Conservation (phyloP, 2,329 filamentous ascomycete species). For the Microcyclospora tardicrescens region DNA sequence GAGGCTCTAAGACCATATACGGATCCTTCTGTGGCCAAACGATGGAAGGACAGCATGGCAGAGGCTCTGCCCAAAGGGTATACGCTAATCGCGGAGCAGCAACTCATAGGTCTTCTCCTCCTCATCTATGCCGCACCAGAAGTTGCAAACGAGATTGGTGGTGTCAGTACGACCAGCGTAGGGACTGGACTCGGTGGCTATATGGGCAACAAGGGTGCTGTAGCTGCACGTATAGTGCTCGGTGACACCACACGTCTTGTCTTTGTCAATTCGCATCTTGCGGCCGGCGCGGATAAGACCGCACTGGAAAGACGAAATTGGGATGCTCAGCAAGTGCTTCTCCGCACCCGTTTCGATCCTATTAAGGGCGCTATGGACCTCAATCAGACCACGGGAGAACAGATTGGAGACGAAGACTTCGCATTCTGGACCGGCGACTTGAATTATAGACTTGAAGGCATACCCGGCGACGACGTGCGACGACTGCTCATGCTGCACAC, state of each 20-base stretch:
- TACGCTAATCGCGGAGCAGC: conserved; percentile 61
- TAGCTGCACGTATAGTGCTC: conserved; percentile 66
- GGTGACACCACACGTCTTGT: conserved; percentile 82
- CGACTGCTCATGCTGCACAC: conserved; percentile 73
- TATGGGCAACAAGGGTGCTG: conserved; percentile 90
- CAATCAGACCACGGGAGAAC: conserved; percentile 45
- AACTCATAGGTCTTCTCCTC: conserved; percentile 73
- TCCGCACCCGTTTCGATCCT: conserved; percentile 65
- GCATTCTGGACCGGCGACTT: conserved; percentile 94
- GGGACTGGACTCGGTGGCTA: conserved; percentile 87
- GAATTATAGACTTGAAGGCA: conserved; percentile 80
- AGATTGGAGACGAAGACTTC: conserved; percentile 82
- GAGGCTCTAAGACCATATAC: conserved; percentile 68
- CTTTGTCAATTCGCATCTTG: conserved; percentile 84
- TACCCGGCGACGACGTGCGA: conserved; percentile 83
- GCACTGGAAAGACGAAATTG: conserved; percentile 76
- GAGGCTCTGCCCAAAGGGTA: conserved; percentile 67
- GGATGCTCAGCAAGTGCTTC: conserved; percentile 70
- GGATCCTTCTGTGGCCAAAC: conserved; percentile 56
- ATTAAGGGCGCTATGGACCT: conserved; percentile 52
- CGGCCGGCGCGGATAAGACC: conserved; percentile 67
- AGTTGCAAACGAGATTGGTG: conserved; percentile 60
- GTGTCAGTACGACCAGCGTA: conserved; percentile 68
- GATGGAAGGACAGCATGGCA: conserved; percentile 69
- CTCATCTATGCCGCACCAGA: conserved; percentile 75